Evolutionary conservation across 306 rosid species (phyloP).

Genomic region (Sophora flavescens): DNA sequence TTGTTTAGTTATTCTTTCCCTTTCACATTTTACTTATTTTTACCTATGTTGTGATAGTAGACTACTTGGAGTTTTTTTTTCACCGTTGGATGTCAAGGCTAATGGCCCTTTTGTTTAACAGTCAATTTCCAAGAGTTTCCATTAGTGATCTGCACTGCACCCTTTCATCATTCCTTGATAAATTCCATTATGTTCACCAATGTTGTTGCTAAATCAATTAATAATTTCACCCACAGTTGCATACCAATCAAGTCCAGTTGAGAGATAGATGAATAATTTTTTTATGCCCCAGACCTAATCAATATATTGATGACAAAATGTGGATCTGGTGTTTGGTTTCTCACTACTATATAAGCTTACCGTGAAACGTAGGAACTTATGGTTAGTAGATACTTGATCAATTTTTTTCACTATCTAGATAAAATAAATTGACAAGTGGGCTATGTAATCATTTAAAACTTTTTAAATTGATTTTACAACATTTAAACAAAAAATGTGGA

Average conservation of each 20-base stretch:
- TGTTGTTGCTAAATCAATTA: background rate
- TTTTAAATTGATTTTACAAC: background rate
- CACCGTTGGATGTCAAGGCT: background rate
- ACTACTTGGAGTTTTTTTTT: background rate
- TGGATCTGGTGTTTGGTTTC: background rate
- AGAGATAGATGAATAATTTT: background rate
- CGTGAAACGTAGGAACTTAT: background rate
- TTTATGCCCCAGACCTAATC: background rate
- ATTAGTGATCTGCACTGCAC: conserved; percentile 3
- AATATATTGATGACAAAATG: background rate
- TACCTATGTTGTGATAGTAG: background rate
- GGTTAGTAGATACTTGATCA: background rate
- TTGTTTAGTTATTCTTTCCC: conserved; percentile 14
- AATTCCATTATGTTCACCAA: background rate
- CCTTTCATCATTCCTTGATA: conserved; percentile 21
- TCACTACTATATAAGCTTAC: background rate
- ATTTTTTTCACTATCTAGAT: too few species aligned
- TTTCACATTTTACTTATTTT: background rate
- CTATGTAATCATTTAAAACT: background rate
- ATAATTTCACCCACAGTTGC: background rate
- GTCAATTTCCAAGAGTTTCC: background rate
- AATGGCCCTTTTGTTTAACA: background rate
- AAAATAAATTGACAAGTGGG: too few species aligned
- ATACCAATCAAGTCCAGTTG: background rate
- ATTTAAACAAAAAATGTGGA: conserved; percentile 17